phyloP scores from a whole-genome alignment of 345 rosid species.

The Acer negundo region DNA sequence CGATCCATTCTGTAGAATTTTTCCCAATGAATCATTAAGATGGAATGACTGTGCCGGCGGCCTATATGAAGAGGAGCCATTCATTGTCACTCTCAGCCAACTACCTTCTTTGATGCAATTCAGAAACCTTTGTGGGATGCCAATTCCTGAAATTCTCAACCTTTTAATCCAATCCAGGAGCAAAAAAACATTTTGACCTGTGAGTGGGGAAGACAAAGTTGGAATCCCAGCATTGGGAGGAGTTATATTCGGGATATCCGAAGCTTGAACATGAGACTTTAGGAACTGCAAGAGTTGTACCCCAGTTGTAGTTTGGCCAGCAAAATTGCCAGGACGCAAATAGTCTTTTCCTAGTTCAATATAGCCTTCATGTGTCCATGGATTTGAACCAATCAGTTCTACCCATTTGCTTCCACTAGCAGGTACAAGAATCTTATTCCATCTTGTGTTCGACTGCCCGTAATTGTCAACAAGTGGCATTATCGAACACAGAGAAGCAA shows the following conservation, averaged over 20 bases:
- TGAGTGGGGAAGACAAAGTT: slow-evolving; percentile 52
- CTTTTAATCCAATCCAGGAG: slow-evolving; percentile 58
- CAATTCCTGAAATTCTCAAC: background rate
- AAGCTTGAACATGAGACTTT: slow-evolving; percentile 26
- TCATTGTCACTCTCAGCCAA: slow-evolving; percentile 60
- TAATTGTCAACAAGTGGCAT: slow-evolving; percentile 66
- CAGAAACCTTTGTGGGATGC: slow-evolving; percentile 48
- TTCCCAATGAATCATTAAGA: slow-evolving; percentile 55
- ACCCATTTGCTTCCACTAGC: slow-evolving; percentile 69
- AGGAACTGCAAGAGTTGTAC: slow-evolving; percentile 45
- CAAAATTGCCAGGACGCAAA: slow-evolving; percentile 32
- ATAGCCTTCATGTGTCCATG: slow-evolving; percentile 49
- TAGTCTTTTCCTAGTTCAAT: slow-evolving; percentile 62
- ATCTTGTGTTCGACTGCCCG: slow-evolving; percentile 28
- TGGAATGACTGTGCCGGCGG: slow-evolving; percentile 68
- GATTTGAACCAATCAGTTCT: slow-evolving; percentile 49
- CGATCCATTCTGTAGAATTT: slow-evolving; percentile 48
- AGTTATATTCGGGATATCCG: slow-evolving; percentile 51
- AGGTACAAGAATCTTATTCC: slow-evolving; percentile 59
- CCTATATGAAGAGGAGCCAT: slow-evolving; percentile 42
- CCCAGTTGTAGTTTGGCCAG: slow-evolving; percentile 36
- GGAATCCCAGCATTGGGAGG: slow-evolving; percentile 63
- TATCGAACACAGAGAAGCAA: slow-evolving; percentile 26
- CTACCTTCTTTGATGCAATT: slow-evolving; percentile 48
- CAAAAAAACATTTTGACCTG: slow-evolving; percentile 47